Base-by-base conservation (phyloP, 2,329 filamentous ascomycete genomes). In the Arthrobotrys entomopaga region DNA sequence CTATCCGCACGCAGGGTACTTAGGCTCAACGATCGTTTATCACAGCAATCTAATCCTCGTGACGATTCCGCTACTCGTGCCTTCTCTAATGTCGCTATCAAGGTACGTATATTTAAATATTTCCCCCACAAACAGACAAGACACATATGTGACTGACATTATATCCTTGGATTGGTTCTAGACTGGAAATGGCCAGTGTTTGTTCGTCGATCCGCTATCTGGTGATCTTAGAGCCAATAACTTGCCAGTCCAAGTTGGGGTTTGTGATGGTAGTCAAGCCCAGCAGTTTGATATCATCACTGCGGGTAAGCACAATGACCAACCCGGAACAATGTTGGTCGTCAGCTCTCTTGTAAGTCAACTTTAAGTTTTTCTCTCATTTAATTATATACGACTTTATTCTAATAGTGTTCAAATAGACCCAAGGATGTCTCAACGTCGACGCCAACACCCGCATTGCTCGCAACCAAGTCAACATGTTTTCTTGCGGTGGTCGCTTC, bases 401-500 rank as follows among this genome's bases (percentile, higher is more conserved):
- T 66, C 76, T 67, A 20, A 43, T 4, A 34, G 5, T 4, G 19
- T 43, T 2, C 7, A n/a, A 13, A 42, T 53, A 83, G 81, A 88
- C 86, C 0, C 83, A 87, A 79, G 86, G 86, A 49, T 88, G 86
- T 78, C 81, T 87, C 77, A 88, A 86, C 80, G 86, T 87, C 74
- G 86, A 88, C 76, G 82, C 83, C 4, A 82, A 85, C 3, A n/a
- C 24, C 52, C 82, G 85, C 19, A 79, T 81, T 0, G 85, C 42
- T 13, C 29, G 85, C 8, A 84, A 84, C 77, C 85, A 86, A 76
- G 85, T 86, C 6, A 76, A 84, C 24, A 81, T 88, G 19, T 88
- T 87, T 77, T 86, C 86, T 10, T 88, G 86, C 75, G 86, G 86
- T 57, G 86, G 86, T 11, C 82, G 86, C 38, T 86, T 86, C 15